Conservation (phyloP, 371 early-diverging fungal genomes). For the Mortierella sp. region DNA sequence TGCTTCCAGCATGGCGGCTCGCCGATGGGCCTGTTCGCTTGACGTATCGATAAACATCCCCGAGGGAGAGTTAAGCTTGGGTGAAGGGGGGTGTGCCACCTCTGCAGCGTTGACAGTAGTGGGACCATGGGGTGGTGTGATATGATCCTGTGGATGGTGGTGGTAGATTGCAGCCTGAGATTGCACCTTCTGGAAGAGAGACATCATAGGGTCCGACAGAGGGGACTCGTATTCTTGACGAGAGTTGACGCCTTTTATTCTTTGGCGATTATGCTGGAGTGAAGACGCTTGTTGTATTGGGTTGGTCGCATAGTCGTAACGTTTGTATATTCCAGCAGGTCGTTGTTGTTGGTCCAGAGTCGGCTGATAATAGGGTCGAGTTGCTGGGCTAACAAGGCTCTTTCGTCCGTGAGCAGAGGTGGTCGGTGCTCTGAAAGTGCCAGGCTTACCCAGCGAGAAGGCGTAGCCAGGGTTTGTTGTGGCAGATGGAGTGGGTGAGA, state of each 20-base stretch:
- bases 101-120: not conserved
- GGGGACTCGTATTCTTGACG: not conserved
- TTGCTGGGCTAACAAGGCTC: not conserved
- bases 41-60: not conserved
- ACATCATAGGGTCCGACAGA: not conserved
- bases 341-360: slow-evolving; percentile 8
- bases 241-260: not conserved
- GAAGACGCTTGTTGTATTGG: not conserved
- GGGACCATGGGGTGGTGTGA: not conserved
- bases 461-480: slow-evolving; percentile 3
- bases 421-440: not conserved
- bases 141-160: not conserved
- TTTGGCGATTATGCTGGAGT: not conserved
- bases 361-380: not conserved
- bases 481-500: not conserved
- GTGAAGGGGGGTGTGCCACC: not conserved
- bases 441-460: slow-evolving; percentile 29
- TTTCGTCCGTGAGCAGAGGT: not conserved
- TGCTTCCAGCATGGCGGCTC: not conserved
- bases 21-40: not conserved
- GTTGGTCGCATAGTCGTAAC: slow-evolving; percentile 4
- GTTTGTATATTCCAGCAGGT: slow-evolving; percentile 3
- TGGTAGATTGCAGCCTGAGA: slow-evolving; percentile 6
- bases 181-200: slow-evolving; percentile 22
- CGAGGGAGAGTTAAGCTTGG: not conserved